These are phyloP conservation scores for Euphorbia peplus DNA, from an alignment of 345 rosid genomes.

Conservation along the genomic window DNA sequence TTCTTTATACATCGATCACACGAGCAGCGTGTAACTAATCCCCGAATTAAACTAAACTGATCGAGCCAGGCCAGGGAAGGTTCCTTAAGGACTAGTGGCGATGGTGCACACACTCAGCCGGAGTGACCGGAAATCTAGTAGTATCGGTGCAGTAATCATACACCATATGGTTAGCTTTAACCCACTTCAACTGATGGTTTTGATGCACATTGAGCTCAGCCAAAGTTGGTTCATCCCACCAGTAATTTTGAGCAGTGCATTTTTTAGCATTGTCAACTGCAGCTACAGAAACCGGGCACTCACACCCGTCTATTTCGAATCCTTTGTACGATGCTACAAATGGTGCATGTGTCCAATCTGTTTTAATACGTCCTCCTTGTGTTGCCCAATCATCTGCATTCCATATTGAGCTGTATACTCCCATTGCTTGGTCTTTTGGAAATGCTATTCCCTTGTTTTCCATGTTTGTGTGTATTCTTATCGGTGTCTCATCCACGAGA, in stretches of 20 bases:
- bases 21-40: neutral
- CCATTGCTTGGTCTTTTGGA: constrained; percentile 95
- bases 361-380: constrained; percentile 90
- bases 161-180: constrained; percentile 78
- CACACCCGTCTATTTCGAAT: constrained; percentile 79
- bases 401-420: constrained; percentile 97
- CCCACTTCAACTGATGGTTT: constrained; percentile 96
- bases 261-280: constrained; percentile 45
- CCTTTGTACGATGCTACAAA: constrained; percentile 80
- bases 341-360: constrained; percentile 96
- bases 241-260: constrained; percentile 54
- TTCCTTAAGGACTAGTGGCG: constrained; percentile 49
- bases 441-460: constrained; percentile 84
- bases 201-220: constrained; percentile 78
- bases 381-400: constrained; percentile 99
- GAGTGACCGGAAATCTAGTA: constrained; percentile 70
- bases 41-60: too few relatives aligned
- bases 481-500: constrained; percentile 79
- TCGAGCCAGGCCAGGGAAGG: too few relatives aligned
- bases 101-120: constrained; percentile 89
- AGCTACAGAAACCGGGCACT: constrained; percentile 48
- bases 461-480: constrained; percentile 77
- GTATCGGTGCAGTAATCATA: constrained; percentile 83
- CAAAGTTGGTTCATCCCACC: constrained; percentile 92
- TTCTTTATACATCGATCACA: neutral